These are phyloP conservation scores for Capillidium rhysosporum DNA, from an alignment of 371 early-diverging fungal genomes.

Conservation along the genomic window DNA sequence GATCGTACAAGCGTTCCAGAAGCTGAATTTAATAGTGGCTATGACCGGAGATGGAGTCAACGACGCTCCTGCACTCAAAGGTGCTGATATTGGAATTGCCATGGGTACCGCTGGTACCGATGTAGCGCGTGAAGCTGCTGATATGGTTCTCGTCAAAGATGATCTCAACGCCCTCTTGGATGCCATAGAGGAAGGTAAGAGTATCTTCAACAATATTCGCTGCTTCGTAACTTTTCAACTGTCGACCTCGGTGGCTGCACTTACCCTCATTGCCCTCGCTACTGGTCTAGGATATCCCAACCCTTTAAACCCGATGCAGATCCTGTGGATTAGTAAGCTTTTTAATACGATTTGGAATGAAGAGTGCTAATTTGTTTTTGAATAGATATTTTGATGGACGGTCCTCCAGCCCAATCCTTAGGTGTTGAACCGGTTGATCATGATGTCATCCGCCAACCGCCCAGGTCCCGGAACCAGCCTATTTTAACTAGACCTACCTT, in stretches of 20 bases:
- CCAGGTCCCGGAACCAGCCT: constrained; percentile 41
- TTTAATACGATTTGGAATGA: neutral
- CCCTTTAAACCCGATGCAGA: constrained; percentile 94
- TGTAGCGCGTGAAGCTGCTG: constrained; percentile 78
- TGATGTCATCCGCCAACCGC: constrained; percentile 66
- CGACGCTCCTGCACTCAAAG: constrained; percentile 76
- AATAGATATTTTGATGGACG: constrained; percentile 77
- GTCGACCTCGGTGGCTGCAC: constrained; percentile 63
- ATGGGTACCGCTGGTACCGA: constrained; percentile 83
- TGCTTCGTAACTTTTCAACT: constrained; percentile 80
- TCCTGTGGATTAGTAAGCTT: constrained; percentile 82
- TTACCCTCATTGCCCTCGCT: constrained; percentile 66
- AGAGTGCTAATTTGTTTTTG: neutral
- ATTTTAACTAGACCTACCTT: constrained; percentile 59
- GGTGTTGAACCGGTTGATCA: constrained; percentile 76
- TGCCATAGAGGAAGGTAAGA: constrained; percentile 83
- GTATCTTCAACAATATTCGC: constrained; percentile 81
- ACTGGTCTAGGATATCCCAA: constrained; percentile 72
- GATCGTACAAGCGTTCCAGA: constrained; percentile 59
- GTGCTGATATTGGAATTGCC: constrained; percentile 80
- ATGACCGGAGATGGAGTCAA: constrained; percentile 97
- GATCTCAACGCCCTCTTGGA: constrained; percentile 61
- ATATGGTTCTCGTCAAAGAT: constrained; percentile 81
- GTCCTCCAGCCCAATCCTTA: constrained; percentile 78
- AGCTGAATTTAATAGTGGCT: constrained; percentile 52